phyloP scores from a whole-genome alignment of 2,329 filamentous ascomycete genomes.

The Penicillium aurantiogriseum region DNA sequence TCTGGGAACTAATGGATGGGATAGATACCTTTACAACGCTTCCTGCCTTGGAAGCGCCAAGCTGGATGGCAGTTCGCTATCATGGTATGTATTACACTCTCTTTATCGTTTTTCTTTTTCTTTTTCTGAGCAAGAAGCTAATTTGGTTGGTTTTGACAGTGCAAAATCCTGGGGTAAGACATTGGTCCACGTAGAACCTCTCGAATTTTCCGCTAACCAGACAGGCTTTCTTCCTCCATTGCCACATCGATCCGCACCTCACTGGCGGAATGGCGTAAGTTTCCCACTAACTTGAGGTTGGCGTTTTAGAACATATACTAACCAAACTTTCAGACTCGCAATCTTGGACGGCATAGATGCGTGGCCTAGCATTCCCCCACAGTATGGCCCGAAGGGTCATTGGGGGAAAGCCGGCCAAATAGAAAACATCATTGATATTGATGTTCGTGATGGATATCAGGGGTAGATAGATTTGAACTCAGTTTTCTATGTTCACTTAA shows the following conservation, averaged over 20 bases:
- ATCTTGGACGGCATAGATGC: constrained; percentile 1
- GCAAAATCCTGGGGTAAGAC: constrained; percentile 3
- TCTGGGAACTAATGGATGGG: neutral
- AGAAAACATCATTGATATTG: neutral
- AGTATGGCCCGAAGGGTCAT: neutral
- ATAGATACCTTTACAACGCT: constrained; percentile 4
- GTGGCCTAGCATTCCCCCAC: neutral
- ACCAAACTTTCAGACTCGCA: neutral
- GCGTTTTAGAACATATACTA: neutral
- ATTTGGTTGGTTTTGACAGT: neutral
- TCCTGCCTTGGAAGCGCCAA: neutral
- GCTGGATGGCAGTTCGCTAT: constrained; percentile 8
- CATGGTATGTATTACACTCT: neutral
- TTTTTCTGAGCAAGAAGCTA: neutral
- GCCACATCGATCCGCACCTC: constrained; percentile 7
- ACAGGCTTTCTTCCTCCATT: constrained; percentile 6
- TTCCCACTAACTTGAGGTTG: too few relatives aligned
- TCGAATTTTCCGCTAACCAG: neutral
- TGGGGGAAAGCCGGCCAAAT: neutral
- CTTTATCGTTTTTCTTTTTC: neutral
- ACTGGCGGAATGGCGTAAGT: constrained; percentile 10
- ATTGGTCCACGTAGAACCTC: neutral
- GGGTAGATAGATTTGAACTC: too few relatives aligned
- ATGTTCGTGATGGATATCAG: neutral
- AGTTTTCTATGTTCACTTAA: neutral